Base-by-base conservation (phyloP, 352 stramenopile genomes). In the Thalassiosira ordinaria region DNA sequence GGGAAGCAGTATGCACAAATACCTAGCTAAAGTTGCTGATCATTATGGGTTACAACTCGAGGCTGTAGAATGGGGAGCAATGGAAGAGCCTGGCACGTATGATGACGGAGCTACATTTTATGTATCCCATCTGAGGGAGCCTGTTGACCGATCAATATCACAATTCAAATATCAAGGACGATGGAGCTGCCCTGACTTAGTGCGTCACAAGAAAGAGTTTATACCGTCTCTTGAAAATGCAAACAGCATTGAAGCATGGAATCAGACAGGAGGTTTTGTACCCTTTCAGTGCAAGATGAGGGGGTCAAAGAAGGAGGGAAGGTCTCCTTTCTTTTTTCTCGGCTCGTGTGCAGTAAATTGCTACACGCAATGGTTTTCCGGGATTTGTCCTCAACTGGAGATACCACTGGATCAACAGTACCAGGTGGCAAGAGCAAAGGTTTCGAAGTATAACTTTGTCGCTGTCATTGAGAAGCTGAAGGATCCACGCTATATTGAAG, bases 341-440 rank as follows among this genome's bases (percentile, higher is more conserved):
- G 46, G 51, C 24, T 41, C 39, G 20, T 81, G 73, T 41, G 73
- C 73, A 18, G 65, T 68, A 18, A 77, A 81, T 63, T 81, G 73
- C 73, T 77, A 81, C 29, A 62, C 44, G 1, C 56, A 72, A 37
- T 81, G 73, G 73, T 76, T 81, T 56, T 41, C 73, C 0, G 73
- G 66, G 11, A 49, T 35, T 24, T 79, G 64, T 63, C 39, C 33
- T 9, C 44, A 66, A 41, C 24, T 55, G 0, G 20, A 33, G 22
- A 44, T 52, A 14, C 18, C 60, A 39, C 53, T 69, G 14, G 4
- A 20, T 20, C 22, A 73, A 31, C 60, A 61, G 46, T 68, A 77
- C 64, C 39, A 65, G 13, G 46, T 75, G 2, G 64, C 73, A 16
- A 56, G 18, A 52, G 44, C 20, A 57, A 81, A 57, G 20, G 18